Percentiles rank a stretch among this genome's conserved stretches.
Evolutionary conservation across 768 basidiomycete species (phyloP).

Genomic region (Royoungia palumana): DNA sequence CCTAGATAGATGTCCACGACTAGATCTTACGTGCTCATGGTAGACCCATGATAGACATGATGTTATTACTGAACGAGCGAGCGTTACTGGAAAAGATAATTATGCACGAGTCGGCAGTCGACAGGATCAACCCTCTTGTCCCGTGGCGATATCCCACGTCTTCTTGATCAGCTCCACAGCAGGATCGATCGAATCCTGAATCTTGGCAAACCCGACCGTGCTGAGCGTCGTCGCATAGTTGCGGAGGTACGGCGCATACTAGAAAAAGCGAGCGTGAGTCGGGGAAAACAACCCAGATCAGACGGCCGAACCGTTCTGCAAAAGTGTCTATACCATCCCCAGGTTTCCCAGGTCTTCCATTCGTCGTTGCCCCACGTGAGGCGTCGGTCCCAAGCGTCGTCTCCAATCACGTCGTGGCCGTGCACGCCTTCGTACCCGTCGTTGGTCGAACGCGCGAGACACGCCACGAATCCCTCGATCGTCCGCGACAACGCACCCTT

Average conservation of each 20-base stretch:
- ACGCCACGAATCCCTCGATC: conserved; percentile 71
- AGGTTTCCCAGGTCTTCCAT: conserved; percentile 85
- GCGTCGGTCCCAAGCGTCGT: conserved; percentile 68
- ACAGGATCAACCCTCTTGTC: conserved; percentile 43
- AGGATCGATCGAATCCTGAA: conserved; percentile 56
- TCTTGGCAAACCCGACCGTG: conserved; percentile 63
- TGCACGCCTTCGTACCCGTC: conserved; percentile 48
- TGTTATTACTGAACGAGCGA: conserved; percentile 6
- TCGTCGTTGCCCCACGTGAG: conserved; percentile 66
- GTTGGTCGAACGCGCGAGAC: conserved; percentile 46
- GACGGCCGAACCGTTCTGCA: conserved; percentile 62
- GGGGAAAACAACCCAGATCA: neutral
- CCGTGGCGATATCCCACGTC: conserved; percentile 70
- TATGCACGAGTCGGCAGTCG: conserved; percentile 1
- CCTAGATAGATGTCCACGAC: too few species aligned
- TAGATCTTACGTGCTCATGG: neutral
- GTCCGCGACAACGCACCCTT: conserved; percentile 69
- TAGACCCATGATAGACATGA: conserved; percentile 11
- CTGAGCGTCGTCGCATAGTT: conserved; percentile 70
- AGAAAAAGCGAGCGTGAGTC: neutral
- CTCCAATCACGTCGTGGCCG: conserved; percentile 55
- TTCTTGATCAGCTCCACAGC: conserved; percentile 57
- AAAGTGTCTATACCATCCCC: conserved; percentile 91
- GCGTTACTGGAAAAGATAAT: neutral
- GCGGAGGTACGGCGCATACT: conserved; percentile 81